phyloP scores from a whole-genome alignment of 2,329 filamentous ascomycete species.

The Cladosporium sp. region DNA sequence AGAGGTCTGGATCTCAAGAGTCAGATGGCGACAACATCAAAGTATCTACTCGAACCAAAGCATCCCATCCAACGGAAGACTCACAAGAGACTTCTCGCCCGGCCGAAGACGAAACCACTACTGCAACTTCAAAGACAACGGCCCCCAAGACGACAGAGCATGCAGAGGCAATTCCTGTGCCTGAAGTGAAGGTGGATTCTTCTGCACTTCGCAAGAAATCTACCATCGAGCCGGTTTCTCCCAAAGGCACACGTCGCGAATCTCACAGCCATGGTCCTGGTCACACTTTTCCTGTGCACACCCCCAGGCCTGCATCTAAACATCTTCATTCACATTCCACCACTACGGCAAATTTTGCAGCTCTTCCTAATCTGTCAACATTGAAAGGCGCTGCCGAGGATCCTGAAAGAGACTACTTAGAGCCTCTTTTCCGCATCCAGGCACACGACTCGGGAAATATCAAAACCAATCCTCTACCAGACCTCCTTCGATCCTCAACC shows the following conservation, averaged over 20 bases:
- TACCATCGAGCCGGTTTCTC: conserved; percentile 1
- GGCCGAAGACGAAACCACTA: background rate
- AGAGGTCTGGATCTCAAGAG: background rate
- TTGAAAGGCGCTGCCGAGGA: conserved; percentile 45
- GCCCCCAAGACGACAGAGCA: background rate
- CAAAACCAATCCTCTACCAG: conserved; percentile 52
- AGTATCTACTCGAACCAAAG: conserved; percentile 18
- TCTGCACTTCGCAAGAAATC: background rate
- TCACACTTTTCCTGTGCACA: background rate
- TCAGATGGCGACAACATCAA: conserved; percentile 23
- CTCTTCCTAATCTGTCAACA: conserved; percentile 29
- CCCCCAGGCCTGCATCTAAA: background rate
- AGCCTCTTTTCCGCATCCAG: conserved; percentile 55
- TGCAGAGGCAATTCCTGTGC: background rate
- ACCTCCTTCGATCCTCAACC: conserved; percentile 73
- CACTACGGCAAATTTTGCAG: conserved; percentile 5
- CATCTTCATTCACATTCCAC: background rate
- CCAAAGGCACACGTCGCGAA: conserved; percentile 5
- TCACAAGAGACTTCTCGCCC: background rate
- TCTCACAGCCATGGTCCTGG: background rate
- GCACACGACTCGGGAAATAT: conserved; percentile 53
- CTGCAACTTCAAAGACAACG: background rate
- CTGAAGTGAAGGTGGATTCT: background rate
- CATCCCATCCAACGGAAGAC: too few relatives aligned
- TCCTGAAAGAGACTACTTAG: conserved; percentile 54